Evolutionary conservation across 2,329 filamentous ascomycete genomes (phyloP).

Genomic region (Microcyclosporella mali): DNA sequence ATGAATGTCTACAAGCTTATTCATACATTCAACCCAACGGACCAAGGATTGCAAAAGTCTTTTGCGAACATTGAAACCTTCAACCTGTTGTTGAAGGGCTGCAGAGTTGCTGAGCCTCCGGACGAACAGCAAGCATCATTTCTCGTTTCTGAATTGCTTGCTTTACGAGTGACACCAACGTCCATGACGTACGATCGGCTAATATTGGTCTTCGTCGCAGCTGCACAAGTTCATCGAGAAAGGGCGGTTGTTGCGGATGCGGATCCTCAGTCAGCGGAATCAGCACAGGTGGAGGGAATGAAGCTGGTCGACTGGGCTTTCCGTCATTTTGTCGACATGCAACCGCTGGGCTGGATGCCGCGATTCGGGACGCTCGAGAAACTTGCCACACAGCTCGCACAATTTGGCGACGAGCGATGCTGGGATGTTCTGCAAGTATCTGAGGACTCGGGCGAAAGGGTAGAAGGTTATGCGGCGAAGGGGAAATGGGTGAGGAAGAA

Average conservation of each 20-base stretch:
- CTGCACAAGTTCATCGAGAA: slow-evolving; percentile 15
- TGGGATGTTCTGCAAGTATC: slow-evolving; percentile 32
- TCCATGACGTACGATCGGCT: slow-evolving; percentile 57
- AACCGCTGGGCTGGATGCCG: slow-evolving; percentile 25
- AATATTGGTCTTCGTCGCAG: slow-evolving; percentile 48
- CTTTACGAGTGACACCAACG: slow-evolving; percentile 50
- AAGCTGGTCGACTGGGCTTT: slow-evolving; percentile 28
- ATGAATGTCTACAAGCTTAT: slow-evolving; percentile 57
- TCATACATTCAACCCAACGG: slow-evolving; percentile 36
- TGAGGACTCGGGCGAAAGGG: slow-evolving; percentile 20
- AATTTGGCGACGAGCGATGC: slow-evolving; percentile 25
- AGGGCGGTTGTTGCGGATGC: not conserved
- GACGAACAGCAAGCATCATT: slow-evolving; percentile 55
- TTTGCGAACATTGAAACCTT: slow-evolving; percentile 49
- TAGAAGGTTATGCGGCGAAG: slow-evolving; percentile 28
- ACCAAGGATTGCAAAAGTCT: slow-evolving; percentile 18
- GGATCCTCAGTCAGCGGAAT: not conserved
- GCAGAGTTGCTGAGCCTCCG: slow-evolving; percentile 18
- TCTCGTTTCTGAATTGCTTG: slow-evolving; percentile 56
- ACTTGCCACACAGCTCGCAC: slow-evolving; percentile 24
- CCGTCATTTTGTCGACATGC: slow-evolving; percentile 32
- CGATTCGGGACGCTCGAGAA: slow-evolving; percentile 28
- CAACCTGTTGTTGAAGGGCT: slow-evolving; percentile 46
- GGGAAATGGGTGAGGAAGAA: slow-evolving; percentile 20
- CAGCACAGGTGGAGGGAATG: slow-evolving; percentile 12